phyloP scores from a whole-genome alignment of 805 yeast species.

The Teunomyces gatunensis region DNA sequence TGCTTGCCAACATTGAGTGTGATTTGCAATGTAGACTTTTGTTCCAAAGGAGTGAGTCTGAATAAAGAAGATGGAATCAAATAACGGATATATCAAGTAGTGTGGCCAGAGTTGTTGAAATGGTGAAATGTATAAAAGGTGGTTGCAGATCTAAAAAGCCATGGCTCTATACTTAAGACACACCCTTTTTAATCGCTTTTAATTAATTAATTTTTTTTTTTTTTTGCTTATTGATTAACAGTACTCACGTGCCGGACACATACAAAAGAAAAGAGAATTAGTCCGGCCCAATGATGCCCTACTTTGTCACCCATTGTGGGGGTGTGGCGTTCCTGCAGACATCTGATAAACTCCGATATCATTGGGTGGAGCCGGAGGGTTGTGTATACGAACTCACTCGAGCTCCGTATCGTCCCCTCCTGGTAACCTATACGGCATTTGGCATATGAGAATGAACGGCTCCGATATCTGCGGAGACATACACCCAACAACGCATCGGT shows the following conservation, averaged over 20 bases:
- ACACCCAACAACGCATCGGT: too few species aligned
- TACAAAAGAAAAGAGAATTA: neutral
- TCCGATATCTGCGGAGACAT: too few species aligned
- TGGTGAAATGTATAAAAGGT: neutral
- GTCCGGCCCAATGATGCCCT: too few species aligned
- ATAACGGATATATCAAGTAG: neutral
- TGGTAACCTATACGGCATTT: too few species aligned
- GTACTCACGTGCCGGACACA: neutral
- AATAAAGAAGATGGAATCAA: neutral
- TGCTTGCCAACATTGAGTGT: conserved; percentile 8
- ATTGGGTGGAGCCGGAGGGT: too few species aligned
- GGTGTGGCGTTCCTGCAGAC: too few species aligned
- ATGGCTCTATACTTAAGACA: neutral
- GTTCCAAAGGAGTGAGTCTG: neutral
- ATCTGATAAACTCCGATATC: too few species aligned
- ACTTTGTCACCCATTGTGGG: too few species aligned
- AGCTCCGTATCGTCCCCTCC: too few species aligned
- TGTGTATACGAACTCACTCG: too few species aligned
- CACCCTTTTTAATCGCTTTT: neutral
- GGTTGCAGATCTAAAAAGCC: neutral
- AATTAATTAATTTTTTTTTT: neutral
- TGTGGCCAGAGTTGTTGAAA: neutral
- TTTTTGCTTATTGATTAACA: neutral
- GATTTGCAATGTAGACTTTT: neutral
- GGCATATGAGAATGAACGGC: too few species aligned